A percentile compares a stretch with the other conserved stretches of the same genome.
phyloP scores from a whole-genome alignment of 2,329 filamentous ascomycete species.

The Ascocoryne sarcoides region DNA sequence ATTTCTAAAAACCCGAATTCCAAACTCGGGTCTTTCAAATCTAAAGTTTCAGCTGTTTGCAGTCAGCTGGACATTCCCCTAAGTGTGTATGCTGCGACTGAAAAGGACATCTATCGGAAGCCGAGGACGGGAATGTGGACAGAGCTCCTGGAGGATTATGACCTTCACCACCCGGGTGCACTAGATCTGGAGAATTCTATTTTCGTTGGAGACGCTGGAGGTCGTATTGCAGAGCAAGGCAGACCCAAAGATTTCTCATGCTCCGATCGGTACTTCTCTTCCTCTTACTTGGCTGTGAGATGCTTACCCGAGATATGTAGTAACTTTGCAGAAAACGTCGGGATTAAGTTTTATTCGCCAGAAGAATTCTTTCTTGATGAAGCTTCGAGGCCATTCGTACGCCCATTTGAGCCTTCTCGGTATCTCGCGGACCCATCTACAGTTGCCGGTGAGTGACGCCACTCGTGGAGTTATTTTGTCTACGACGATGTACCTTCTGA shows the following conservation, averaged over 20 bases:
- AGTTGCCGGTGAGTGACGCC: conserved; percentile 13
- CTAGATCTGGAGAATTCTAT: conserved; percentile 66
- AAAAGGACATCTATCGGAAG: conserved; percentile 75
- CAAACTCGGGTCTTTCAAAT: conserved; percentile 71
- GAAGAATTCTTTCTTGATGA: conserved; percentile 84
- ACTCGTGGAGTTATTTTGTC: background rate
- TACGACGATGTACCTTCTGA: background rate
- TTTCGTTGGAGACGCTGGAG: conserved; percentile 83
- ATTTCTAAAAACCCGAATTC: conserved; percentile 56
- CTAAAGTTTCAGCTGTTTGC: conserved; percentile 64
- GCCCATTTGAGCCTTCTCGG: conserved; percentile 61
- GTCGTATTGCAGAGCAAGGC: conserved; percentile 40
- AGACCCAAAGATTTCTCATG: conserved; percentile 54
- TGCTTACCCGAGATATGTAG: conserved; percentile 32
- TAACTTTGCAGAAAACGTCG: conserved; percentile 79
- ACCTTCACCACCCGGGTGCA: conserved; percentile 32
- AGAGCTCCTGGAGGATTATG: conserved; percentile 46
- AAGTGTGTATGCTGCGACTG: conserved; percentile 78
- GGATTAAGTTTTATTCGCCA: conserved; percentile 73
- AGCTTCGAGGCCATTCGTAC: conserved; percentile 52
- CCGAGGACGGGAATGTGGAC: conserved; percentile 86
- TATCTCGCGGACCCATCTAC: conserved; percentile 36
- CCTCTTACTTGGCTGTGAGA: background rate
- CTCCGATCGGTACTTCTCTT: conserved; percentile 38
- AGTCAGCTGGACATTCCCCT: conserved; percentile 65